These are phyloP conservation scores for Aspergillus tamarii DNA, from an alignment of 2,329 filamentous ascomycete species.

Conservation along the genomic window DNA sequence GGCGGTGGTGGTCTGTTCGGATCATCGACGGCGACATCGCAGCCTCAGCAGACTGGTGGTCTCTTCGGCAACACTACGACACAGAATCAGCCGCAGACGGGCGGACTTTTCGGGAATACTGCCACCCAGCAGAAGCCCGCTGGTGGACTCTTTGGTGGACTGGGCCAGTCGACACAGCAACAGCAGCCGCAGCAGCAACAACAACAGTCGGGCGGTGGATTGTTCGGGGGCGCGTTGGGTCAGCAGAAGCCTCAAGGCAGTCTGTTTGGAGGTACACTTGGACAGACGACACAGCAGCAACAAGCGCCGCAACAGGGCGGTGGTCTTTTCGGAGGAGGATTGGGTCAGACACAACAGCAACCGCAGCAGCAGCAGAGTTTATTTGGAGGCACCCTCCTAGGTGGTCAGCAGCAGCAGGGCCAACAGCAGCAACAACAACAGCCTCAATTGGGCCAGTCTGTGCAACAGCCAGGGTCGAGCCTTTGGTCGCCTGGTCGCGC, in stretches of 20 bases:
- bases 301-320: constrained; percentile 39
- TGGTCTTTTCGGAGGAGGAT: constrained; percentile 47
- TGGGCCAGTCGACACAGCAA: constrained; percentile 15
- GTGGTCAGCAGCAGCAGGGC: constrained; percentile 31
- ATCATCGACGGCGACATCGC: constrained; percentile 24
- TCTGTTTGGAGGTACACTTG: constrained; percentile 30
- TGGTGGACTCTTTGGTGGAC: constrained; percentile 32
- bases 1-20: constrained; percentile 31
- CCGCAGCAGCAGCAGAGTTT: constrained; percentile 39
- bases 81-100: constrained; percentile 28
- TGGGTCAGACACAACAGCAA: constrained; percentile 44
- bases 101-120: constrained; percentile 42
- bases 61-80: constrained; percentile 33
- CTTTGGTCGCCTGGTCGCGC: constrained; percentile 49
- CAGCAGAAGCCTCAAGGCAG: constrained; percentile 33
- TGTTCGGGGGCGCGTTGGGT: constrained; percentile 23
- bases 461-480: constrained; percentile 43
- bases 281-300: constrained; percentile 14
- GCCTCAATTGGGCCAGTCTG: constrained; percentile 47
- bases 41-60: constrained; percentile 35
- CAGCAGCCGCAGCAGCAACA: constrained; percentile 28
- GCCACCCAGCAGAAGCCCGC: constrained; percentile 31
- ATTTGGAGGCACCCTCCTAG: constrained; percentile 33
- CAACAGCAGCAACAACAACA: constrained; percentile 39
- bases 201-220: constrained; percentile 28